Base-by-base conservation (phyloP, 345 rosid genomes). In the Eucalyptus polybractea region DNA sequence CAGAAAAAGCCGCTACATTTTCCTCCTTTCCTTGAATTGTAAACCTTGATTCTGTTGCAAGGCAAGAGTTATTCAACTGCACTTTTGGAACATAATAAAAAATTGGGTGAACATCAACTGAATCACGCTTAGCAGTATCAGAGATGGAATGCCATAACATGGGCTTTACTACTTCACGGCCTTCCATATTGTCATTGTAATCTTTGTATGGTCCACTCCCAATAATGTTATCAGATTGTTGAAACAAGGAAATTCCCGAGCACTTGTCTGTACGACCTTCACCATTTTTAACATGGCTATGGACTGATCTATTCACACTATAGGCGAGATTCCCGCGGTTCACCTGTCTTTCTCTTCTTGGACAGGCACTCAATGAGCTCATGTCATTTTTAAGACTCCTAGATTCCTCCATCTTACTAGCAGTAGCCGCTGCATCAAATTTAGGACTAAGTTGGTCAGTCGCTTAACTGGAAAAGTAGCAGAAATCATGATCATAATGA, bases 401-500 rank as follows among this genome's bases (percentile, higher is more conserved):
- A 88, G 90, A 40, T 90, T 90, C 89, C 86, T 88, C 92, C 62
- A 50, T 92, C 88, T 89, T 91, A 88, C 86, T 45, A 16, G 42
- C 86, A 90, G 60, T 83, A 22, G 86, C 42, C n/a, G 88, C 94
- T 93, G 95, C 92, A 91, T 81, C 88, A 91, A 87, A 56, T 31
- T 88, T 87, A 92, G 87, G 87, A 87, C 50, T 65, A 91, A 44
- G 80, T 69, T 33, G 80, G 80, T 69, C 80, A 69, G 80, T 8
- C 6, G 1, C 24, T 33, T 33, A 17, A 69, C 44, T 17, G 44
- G 44, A 69, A 69, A 69, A 33, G 42, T 69, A 69, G 80, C 44
- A 69, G 80, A 69, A 69, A 69, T 2, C 42, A 69, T 69, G 44
- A 69, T 33, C 19, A 17, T 69, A 69, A 69, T 37, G 44, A 69